phyloP scores from a whole-genome alignment of 345 rosid genomes.

The Eutrema heterophyllum region DNA sequence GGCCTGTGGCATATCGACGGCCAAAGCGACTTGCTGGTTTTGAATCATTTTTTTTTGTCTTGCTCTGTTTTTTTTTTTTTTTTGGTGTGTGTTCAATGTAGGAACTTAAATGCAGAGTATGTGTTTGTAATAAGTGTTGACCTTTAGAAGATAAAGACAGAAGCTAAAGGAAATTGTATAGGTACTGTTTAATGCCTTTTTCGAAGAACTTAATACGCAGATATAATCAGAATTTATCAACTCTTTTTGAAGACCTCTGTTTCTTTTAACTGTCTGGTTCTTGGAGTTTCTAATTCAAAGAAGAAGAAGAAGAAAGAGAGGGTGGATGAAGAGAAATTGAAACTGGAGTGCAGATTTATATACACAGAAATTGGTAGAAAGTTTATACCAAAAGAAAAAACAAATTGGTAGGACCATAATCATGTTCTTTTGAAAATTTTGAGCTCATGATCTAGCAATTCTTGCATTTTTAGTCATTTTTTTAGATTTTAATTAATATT shows the following conservation, averaged over 20 bases:
- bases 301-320: neutral
- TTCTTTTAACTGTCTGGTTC: neutral
- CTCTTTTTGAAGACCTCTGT: neutral
- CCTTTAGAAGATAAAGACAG: neutral
- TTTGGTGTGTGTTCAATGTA: neutral
- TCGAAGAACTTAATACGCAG: neutral
- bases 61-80: neutral
- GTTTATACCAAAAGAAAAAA: neutral
- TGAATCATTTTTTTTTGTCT: constrained; percentile 13
- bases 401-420: constrained; percentile 9
- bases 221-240: neutral
- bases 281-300: neutral
- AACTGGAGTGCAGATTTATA: constrained; percentile 16
- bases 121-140: neutral
- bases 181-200: neutral
- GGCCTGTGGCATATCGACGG: constrained; percentile 37
- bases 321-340: constrained; percentile 13
- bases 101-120: neutral
- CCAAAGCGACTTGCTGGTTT: constrained; percentile 23
- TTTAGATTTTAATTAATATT: too few relatives aligned
- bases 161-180: neutral
- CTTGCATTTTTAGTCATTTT: too few relatives aligned
- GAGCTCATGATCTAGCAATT: neutral
- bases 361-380: constrained; percentile 9
- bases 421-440: neutral